These are phyloP conservation scores for Pseudogymnoascus sp. DNA, from an alignment of 2,329 filamentous ascomycete species.

Conservation along the genomic window DNA sequence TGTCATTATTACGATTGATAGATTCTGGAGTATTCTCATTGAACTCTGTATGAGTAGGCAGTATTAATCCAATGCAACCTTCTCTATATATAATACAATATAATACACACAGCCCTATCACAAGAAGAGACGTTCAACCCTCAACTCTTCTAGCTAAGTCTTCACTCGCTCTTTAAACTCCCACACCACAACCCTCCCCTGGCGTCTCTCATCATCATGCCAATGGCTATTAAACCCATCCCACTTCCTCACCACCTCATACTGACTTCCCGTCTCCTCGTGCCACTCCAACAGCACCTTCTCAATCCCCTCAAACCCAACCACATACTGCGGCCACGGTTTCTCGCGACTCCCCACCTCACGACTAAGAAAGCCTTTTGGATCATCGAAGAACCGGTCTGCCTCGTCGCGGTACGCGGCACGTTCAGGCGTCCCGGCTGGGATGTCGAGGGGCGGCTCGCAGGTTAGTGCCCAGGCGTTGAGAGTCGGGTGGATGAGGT, in stretches of 20 bases:
- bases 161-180: slow-evolving; percentile 25
- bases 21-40: not conserved
- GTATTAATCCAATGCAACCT: not conserved
- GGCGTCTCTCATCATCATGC: slow-evolving; percentile 52
- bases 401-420: slow-evolving; percentile 76
- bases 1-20: not conserved
- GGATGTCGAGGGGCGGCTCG: slow-evolving; percentile 71
- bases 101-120: not conserved
- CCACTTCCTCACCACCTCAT: slow-evolving; percentile 45
- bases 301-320: slow-evolving; percentile 55
- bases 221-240: slow-evolving; percentile 53
- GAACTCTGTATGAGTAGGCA: not conserved
- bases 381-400: slow-evolving; percentile 74
- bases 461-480: slow-evolving; percentile 80
- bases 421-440: slow-evolving; percentile 53
- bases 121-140: not conserved
- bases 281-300: slow-evolving; percentile 38
- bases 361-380: slow-evolving; percentile 45
- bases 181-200: slow-evolving; percentile 54
- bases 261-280: slow-evolving; percentile 34
- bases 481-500: slow-evolving; percentile 68
- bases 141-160: not conserved
- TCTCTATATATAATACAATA: not conserved
- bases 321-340: slow-evolving; percentile 48
- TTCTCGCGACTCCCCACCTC: slow-evolving; percentile 26